A percentile compares a stretch with the other conserved stretches of the same genome.
Evolutionary conservation across 75 land plant species (phyloP).

Genomic region (Picea sitchensis): DNA sequence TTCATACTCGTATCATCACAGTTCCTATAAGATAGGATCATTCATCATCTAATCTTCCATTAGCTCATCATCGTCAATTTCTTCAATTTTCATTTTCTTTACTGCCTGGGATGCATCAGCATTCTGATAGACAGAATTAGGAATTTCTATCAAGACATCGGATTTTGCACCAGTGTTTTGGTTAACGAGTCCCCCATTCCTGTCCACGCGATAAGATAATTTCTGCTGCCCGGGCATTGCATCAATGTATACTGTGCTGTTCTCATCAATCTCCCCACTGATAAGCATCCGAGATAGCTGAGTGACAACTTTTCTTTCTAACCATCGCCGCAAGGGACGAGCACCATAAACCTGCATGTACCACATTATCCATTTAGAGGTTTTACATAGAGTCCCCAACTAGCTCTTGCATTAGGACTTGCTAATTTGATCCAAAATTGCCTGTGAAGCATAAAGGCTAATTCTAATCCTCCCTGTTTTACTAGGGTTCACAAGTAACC

Average conservation of each 20-base stretch:
- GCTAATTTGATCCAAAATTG: not conserved
- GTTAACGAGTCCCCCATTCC: constrained; percentile 82
- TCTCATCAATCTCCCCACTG: constrained; percentile 88
- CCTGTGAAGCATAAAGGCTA: not conserved
- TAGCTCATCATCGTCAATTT: constrained; percentile 60
- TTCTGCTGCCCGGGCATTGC: constrained; percentile 34
- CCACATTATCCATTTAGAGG: no score
- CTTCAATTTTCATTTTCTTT: constrained; percentile 87
- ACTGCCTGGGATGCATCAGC: constrained; percentile 47
- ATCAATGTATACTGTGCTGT: constrained; percentile 90
- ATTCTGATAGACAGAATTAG: constrained; percentile 24
- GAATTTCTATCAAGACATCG: constrained; percentile 77
- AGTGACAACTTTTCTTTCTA: constrained; percentile 94
- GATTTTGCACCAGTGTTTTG: constrained; percentile 62
- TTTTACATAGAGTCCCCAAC: no score
- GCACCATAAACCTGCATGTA: constrained; percentile 88
- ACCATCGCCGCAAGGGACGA: constrained; percentile 88
- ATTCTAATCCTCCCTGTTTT: not conserved
- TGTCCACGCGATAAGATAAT: constrained; percentile 47
- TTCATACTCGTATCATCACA: no score
- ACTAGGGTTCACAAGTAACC: not conserved
- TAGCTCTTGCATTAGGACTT: no score
- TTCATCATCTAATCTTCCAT: constrained; percentile 34
- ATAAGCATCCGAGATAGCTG: constrained; percentile 83
- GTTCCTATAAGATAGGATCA: no score